A percentile compares a stretch with the other conserved stretches of the same genome.
Evolutionary conservation across 2,329 filamentous ascomycete genomes (phyloP).

Genomic region (Sporothrix schenckii): DNA sequence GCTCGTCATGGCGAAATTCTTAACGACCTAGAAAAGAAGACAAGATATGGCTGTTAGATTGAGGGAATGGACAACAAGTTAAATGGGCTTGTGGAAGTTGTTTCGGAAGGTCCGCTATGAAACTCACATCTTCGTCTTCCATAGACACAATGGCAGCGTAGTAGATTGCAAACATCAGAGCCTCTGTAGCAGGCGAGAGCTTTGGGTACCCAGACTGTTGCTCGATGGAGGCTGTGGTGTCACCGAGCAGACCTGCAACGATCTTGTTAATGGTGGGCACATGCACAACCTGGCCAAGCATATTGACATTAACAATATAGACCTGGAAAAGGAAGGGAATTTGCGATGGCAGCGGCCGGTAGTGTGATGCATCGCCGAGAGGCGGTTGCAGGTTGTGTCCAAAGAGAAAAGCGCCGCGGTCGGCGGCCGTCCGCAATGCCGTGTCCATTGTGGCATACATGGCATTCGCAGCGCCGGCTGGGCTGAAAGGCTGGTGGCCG

Average conservation of each 20-base stretch:
- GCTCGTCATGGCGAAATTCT: constrained; percentile 51
- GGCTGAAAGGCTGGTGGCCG: neutral
- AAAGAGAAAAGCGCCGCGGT: constrained; percentile 58
- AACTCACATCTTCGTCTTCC: constrained; percentile 59
- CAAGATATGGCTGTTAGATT: neutral
- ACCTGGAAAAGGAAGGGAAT: constrained; percentile 56
- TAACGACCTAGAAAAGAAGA: constrained; percentile 34
- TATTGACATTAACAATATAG: constrained; percentile 56
- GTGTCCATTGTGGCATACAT: constrained; percentile 6
- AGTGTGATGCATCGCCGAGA: constrained; percentile 41
- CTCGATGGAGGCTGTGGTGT: constrained; percentile 26
- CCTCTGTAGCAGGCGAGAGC: constrained; percentile 52
- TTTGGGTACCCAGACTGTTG: constrained; percentile 18
- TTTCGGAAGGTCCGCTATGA: neutral
- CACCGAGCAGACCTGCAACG: constrained; percentile 39
- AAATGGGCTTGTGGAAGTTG: too few species aligned
- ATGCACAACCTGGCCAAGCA: constrained; percentile 50
- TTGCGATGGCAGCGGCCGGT: constrained; percentile 58
- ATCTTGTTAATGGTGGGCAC: constrained; percentile 49
- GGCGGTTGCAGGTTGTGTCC: constrained; percentile 47
- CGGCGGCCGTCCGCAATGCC: constrained; percentile 45
- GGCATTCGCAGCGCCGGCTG: neutral
- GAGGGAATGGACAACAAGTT: neutral
- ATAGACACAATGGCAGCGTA: constrained; percentile 59
- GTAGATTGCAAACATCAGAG: constrained; percentile 60